Conservation (phyloP, 2,329 filamentous ascomycete species). For the Karstenula rhodostoma region DNA sequence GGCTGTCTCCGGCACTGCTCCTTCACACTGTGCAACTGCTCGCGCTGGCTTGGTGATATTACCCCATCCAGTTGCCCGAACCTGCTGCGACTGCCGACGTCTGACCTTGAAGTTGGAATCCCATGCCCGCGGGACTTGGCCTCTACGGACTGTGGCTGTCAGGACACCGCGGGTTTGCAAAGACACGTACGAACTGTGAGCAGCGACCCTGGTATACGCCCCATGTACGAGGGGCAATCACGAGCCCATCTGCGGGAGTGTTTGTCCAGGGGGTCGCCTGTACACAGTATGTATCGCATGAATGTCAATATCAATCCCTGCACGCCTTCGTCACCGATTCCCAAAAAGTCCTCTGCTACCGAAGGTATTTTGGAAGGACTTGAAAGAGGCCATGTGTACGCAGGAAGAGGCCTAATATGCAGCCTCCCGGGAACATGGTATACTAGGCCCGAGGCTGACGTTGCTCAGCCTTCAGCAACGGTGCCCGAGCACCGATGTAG, state of each 20-base stretch:
- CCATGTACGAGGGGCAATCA: background rate
- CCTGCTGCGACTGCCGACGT: slow-evolving; percentile 9
- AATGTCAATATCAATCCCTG: background rate
- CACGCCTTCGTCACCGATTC: background rate
- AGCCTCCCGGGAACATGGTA: background rate
- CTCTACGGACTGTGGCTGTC: slow-evolving; percentile 8
- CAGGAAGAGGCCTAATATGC: background rate
- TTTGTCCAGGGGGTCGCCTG: background rate
- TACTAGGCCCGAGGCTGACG: slow-evolving; percentile 10
- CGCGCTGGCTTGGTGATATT: slow-evolving; percentile 8
- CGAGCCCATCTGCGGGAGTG: background rate
- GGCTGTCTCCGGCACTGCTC: slow-evolving; percentile 4
- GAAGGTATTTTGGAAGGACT: background rate
- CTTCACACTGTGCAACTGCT: slow-evolving; percentile 9
- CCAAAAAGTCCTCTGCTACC: background rate
- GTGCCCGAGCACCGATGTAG: slow-evolving; percentile 7
- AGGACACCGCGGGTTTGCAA: slow-evolving; percentile 12
- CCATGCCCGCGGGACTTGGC: slow-evolving; percentile 5
- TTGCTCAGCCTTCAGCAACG: slow-evolving; percentile 10
- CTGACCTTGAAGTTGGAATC: background rate
- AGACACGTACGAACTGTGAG: background rate
- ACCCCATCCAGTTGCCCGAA: slow-evolving; percentile 13
- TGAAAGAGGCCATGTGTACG: background rate
- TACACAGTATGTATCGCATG: background rate
- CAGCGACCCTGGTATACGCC: background rate